A percentile compares a stretch with the other conserved stretches of the same genome.
Evolutionary conservation across 331 rosid species (phyloP).

Genomic region (Dryas integrifolia): DNA sequence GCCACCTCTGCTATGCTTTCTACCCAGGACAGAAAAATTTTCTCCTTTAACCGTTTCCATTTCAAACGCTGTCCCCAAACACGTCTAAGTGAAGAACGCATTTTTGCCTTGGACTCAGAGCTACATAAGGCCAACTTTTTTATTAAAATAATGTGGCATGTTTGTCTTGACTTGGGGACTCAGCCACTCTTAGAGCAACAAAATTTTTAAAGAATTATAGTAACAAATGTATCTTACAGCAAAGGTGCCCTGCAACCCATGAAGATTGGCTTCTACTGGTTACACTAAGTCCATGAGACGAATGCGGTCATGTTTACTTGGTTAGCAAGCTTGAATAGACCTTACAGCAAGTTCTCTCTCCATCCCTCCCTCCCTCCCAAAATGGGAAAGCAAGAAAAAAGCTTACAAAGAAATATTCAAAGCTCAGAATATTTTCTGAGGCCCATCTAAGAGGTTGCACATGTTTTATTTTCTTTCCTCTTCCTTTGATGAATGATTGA

Average conservation of each 20-base stretch:
- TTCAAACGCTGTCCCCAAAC: slow-evolving; percentile 66
- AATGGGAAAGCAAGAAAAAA: background rate
- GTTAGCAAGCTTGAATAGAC: background rate
- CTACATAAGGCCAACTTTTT: slow-evolving; percentile 40
- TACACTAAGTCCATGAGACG: background rate
- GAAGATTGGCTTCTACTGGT: slow-evolving; percentile 2
- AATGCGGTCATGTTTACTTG: background rate
- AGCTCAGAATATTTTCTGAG: background rate
- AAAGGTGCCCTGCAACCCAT: background rate
- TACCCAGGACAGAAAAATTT: slow-evolving; percentile 49
- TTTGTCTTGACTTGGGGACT: background rate
- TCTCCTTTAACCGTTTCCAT: slow-evolving; percentile 41
- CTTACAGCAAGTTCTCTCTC: background rate
- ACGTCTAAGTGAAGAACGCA: slow-evolving; percentile 51
- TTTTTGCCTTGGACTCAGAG: slow-evolving; percentile 60
- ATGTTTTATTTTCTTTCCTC: background rate
- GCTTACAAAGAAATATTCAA: background rate
- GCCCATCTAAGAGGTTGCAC: background rate
- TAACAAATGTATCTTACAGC: background rate
- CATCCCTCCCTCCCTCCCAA: background rate
- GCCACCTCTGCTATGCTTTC: slow-evolving; percentile 68
- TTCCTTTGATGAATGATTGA: background rate
- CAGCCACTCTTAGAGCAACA: background rate
- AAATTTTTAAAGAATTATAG: background rate
- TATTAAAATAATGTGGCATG: slow-evolving; percentile 1